Conservation (phyloP, 257 asterid species). For the Scutellaria baicalensis region DNA sequence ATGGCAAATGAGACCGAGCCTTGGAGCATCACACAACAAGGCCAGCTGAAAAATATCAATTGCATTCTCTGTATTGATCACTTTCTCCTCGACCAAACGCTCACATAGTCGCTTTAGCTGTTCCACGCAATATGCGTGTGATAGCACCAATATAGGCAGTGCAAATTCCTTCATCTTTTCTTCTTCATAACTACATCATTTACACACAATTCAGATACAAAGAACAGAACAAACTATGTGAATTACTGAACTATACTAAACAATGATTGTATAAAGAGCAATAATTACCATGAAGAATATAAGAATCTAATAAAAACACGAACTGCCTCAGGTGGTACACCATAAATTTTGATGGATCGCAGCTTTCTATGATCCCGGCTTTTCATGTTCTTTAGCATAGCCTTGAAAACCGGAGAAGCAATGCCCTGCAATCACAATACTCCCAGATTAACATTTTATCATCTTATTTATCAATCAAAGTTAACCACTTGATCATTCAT, state of each 20-base stretch:
- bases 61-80: conserved; percentile 49
- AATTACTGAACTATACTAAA: not conserved
- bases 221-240: too few relatives aligned
- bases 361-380: conserved; percentile 18
- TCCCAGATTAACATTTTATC: too few relatives aligned
- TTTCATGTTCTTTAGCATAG: conserved; percentile 37
- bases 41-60: conserved; percentile 77
- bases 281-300: conserved; percentile 72
- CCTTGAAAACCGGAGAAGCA: conserved; percentile 73
- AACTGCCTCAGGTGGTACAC: conserved; percentile 83
- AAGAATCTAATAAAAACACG: conserved; percentile 62
- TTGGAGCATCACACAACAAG: conserved; percentile 70
- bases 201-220: not conserved
- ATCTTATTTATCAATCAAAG: not conserved
- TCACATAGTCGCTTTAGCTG: conserved; percentile 55
- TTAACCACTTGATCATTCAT: not conserved
- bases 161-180: conserved; percentile 55
- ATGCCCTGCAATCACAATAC: conserved; percentile 41
- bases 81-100: conserved; percentile 50
- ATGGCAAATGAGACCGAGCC: conserved; percentile 70
- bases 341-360: conserved; percentile 46
- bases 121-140: conserved; percentile 65
- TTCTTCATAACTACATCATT: conserved; percentile 55
- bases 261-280: not conserved
- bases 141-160: conserved; percentile 54